Percentiles rank a stretch among this genome's conserved stretches.
Conservation (phyloP, 495 filamentous ascomycete species). For the Podospora australis region DNA sequence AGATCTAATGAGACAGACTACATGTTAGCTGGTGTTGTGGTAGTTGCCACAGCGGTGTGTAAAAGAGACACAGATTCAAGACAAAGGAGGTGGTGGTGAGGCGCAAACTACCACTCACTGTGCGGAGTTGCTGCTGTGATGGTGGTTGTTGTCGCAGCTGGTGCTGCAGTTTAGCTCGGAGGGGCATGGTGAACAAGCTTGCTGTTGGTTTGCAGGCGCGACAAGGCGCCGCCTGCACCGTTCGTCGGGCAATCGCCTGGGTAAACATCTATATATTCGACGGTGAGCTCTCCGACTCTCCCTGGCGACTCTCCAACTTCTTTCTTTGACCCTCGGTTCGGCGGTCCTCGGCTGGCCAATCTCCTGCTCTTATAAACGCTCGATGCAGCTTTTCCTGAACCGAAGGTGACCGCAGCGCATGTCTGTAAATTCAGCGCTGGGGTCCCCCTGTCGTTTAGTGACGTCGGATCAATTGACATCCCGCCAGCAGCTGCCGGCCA, state of each 20-base stretch:
- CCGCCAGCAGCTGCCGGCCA: not conserved
- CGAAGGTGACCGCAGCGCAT: constrained; percentile 15
- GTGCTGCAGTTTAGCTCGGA: constrained; percentile 74
- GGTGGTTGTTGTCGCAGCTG: constrained; percentile 25
- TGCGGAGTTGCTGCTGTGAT: too few species aligned
- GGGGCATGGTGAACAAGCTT: constrained; percentile 59
- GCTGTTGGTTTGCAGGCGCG: constrained; percentile 24
- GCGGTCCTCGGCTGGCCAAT: not conserved
- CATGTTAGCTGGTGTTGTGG: not conserved
- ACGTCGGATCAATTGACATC: constrained; percentile 3
- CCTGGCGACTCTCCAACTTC: constrained; percentile 6
- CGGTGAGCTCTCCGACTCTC: constrained; percentile 4
- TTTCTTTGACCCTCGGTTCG: not conserved
- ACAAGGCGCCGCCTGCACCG: constrained; percentile 33
- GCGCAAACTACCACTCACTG: not conserved
- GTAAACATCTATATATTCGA: constrained; percentile 35
- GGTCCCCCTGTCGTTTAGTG: constrained; percentile 2
- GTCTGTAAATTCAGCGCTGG: not conserved
- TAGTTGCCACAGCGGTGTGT: too few species aligned
- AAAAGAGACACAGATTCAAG: too few species aligned
- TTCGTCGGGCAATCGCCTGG: constrained; percentile 32
- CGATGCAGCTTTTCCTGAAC: constrained; percentile 14
- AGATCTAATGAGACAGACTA: constrained; percentile 44
- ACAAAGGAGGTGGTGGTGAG: not conserved
- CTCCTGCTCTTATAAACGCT: not conserved